Evolutionary conservation across 2,329 filamentous ascomycete genomes (phyloP).

Genomic region (Colletotrichum cordylinicola): DNA sequence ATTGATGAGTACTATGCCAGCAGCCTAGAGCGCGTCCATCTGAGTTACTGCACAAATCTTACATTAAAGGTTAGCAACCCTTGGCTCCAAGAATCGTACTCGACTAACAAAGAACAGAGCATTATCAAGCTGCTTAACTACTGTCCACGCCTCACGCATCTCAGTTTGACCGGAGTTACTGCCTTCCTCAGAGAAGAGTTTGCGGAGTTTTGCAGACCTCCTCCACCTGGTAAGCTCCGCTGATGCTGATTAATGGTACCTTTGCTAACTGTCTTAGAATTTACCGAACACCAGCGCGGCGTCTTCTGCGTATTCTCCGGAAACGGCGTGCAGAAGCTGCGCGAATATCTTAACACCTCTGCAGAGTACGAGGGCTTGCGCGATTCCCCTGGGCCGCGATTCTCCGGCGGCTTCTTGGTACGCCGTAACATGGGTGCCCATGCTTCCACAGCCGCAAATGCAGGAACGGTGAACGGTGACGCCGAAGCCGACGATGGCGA

Average conservation of each 20-base stretch:
- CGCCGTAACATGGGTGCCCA: neutral
- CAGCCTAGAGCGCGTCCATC: slow-evolving; percentile 89
- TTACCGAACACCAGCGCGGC: slow-evolving; percentile 91
- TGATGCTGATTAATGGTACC: neutral
- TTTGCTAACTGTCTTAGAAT: slow-evolving; percentile 64
- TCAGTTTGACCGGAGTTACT: slow-evolving; percentile 92
- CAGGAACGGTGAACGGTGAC: slow-evolving; percentile 30
- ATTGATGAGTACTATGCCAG: slow-evolving; percentile 61
- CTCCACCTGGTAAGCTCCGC: slow-evolving; percentile 69
- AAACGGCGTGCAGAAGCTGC: slow-evolving; percentile 77
- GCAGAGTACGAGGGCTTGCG: slow-evolving; percentile 52
- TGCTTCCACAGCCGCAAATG: slow-evolving; percentile 22
- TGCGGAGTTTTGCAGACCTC: slow-evolving; percentile 83
- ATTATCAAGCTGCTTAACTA: slow-evolving; percentile 89
- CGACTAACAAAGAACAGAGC: slow-evolving; percentile 60
- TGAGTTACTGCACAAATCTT: slow-evolving; percentile 91
- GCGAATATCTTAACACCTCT: slow-evolving; percentile 74
- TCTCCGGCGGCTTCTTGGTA: neutral
- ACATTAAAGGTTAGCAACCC: slow-evolving; percentile 72
- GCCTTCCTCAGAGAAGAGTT: slow-evolving; percentile 89
- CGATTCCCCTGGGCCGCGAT: slow-evolving; percentile 30
- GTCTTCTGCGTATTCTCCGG: slow-evolving; percentile 99
- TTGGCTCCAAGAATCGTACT: neutral
- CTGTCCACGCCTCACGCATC: slow-evolving; percentile 89
- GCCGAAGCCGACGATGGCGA: slow-evolving; percentile 43